Evolutionary conservation across 306 rosid genomes (phyloP).

Genomic region (Cicer chorassanicum): DNA sequence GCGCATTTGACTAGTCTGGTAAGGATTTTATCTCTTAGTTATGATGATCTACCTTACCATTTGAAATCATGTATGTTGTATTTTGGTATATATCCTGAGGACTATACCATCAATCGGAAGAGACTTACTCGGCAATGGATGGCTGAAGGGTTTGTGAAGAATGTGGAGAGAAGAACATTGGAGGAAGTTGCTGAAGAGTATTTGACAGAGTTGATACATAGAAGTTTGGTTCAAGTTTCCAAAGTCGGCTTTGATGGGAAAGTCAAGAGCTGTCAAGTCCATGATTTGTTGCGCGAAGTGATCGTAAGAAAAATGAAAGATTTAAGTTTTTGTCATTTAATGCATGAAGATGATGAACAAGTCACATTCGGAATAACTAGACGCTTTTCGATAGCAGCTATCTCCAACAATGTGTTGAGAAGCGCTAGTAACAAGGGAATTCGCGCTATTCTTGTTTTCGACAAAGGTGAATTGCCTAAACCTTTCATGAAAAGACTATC

Average conservation of each 20-base stretch:
- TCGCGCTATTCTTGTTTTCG: background rate
- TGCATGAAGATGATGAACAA: constrained; percentile 21
- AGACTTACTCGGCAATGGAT: constrained; percentile 44
- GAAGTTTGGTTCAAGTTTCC: constrained; percentile 43
- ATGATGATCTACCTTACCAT: constrained; percentile 36
- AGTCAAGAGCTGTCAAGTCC: constrained; percentile 27
- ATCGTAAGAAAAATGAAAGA: constrained; percentile 28
- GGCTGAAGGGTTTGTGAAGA: constrained; percentile 41
- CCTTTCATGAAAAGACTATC: background rate
- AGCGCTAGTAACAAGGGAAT: background rate
- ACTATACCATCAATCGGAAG: background rate
- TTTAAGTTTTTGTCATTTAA: constrained; percentile 3
- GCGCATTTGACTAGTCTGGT: background rate
- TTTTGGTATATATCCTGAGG: constrained; percentile 48
- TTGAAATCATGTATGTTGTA: constrained; percentile 38
- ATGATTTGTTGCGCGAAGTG: constrained; percentile 35
- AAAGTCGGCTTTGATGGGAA: constrained; percentile 19
- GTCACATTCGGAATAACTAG: constrained; percentile 17
- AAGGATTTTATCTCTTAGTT: constrained; percentile 35
- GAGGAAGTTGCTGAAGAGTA: constrained; percentile 40
- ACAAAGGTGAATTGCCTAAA: background rate
- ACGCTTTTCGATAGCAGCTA: background rate
- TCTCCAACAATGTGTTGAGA: background rate
- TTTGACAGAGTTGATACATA: constrained; percentile 36
- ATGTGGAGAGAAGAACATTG: background rate